Evolutionary conservation across 805 yeast species (phyloP), one percentile per base, ranked within the genome.

Genomic region (Myxozyma sirexii): DNA sequence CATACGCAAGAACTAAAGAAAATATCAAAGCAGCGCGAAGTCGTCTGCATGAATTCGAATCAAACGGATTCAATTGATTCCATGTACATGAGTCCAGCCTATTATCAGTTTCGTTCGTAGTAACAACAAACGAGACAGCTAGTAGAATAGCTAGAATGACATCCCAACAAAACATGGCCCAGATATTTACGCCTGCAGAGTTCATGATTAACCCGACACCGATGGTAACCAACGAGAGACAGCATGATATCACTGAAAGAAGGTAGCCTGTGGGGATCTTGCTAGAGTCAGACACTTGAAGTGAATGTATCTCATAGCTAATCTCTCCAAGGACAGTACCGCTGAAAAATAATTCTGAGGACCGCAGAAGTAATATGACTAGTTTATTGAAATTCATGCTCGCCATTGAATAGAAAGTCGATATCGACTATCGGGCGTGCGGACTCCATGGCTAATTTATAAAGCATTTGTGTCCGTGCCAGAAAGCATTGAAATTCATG

Each of bases 21-120:
- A 63, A 62, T 8, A 49, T 45, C 33, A 62, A 8, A n/a, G 58
- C 57, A 1, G 65, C 63, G n/a, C 64, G 19, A 35, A 64, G 41
- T 19, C 66, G 33, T 12, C 48, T 41, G 43, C 67, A 62, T 4
- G n/a, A 12, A 33, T 45, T 27, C 4, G 37, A 23, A 8, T 43
- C 33, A 33, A 61, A 60, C 12, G 67, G 67, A 48, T 63, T 58
- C 29, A 60, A 42, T 5, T 37, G 31, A 19, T 49, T 23, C 67
- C 65, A 63, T 4, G 49, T 29, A 54, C 67, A 64, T 7, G 37
- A 21, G 24, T 48, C 53, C 5, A 48, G 13, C 15, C 23, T 24
- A 12, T 19, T 21, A 29, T 19, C 27, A 7, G 15, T 17, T 10
- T 38, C 45, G n/a, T 24, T 33, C 35, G 42, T 33, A n/a, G 49